phyloP scores from a whole-genome alignment of 805 yeast genomes.

The Kodamaea kakaduensis region DNA sequence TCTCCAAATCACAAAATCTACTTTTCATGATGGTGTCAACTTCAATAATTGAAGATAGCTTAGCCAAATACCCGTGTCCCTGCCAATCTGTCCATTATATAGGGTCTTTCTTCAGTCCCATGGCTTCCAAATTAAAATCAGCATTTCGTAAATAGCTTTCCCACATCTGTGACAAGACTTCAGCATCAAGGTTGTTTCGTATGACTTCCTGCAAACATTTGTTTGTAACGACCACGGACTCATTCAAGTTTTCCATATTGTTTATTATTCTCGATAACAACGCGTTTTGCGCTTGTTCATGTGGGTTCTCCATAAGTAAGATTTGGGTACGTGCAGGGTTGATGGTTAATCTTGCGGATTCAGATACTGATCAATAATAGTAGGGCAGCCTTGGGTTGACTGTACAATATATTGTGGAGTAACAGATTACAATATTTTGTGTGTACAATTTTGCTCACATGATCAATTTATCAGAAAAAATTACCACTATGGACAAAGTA shows the following conservation, averaged over 20 bases:
- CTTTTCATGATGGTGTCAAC: not conserved
- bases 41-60: not conserved
- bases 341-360: too few relatives aligned
- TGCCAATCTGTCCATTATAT: slow-evolving; percentile 12
- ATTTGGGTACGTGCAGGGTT: too few relatives aligned
- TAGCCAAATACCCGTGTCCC: not conserved
- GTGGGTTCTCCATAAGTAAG: slow-evolving; percentile 93
- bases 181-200: slow-evolving; percentile 63
- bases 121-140: slow-evolving; percentile 63
- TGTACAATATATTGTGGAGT: too few relatives aligned
- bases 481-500: slow-evolving; percentile 26
- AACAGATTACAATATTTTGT: too few relatives aligned
- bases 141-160: slow-evolving; percentile 68
- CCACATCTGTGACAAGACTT: slow-evolving; percentile 74
- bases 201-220: slow-evolving; percentile 58
- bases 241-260: slow-evolving; percentile 70
- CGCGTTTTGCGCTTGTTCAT: slow-evolving; percentile 76
- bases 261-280: slow-evolving; percentile 70
- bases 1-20: too few relatives aligned
- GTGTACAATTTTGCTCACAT: slow-evolving; percentile 3
- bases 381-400: too few relatives aligned
- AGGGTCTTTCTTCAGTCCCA: slow-evolving; percentile 59
- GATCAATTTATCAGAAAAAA: not conserved
- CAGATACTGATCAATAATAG: too few relatives aligned
- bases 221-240: slow-evolving; percentile 63